Base-by-base conservation (phyloP, 208 protist genomes). In the Trypanosoma scelopori region DNA sequence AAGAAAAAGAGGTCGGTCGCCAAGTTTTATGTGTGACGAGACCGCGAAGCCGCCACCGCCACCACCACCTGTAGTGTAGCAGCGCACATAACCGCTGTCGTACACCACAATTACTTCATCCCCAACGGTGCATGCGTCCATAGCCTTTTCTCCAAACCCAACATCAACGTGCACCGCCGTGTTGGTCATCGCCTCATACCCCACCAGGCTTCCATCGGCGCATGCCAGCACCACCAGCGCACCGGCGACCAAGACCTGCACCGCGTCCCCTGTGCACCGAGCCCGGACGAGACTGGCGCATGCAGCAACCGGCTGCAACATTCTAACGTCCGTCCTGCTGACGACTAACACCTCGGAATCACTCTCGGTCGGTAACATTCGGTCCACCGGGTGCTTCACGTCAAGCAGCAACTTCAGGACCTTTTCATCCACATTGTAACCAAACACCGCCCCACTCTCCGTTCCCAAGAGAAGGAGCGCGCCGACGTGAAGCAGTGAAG, bases 71-170 rank as follows among this genome's bases (percentile, higher is more conserved):
- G 64, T 1, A 27, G 39, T 43, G 48, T 68, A 68, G 37, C 30
- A 63, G 23, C 69, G 52, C 27, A 68, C 47, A 42, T 13, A 68
- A 20, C 69, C 69, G 58, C 55, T 74, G 4, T 67, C 41, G 58
- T 68, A 74, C 43, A 51, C 37, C 15, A 68, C 46, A 57, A 74
- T 39, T 22, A 68, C 37, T 20, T 22, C 7, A n/a, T 23, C 53
- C 15, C 47, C 37, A 16, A 74, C 11, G 16, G 30, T 55, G 39
- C 69, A 74, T 15, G 69, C 69, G 64, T 68, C 55, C 28, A 58
- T 4, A 37, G 61, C 69, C 39, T 49, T 56, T 9, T 74, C 69
- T 20, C n/a, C 32, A 23, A 68, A 52, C n/a, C 51, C 37, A 28
- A 45, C 46, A 25, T 23, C 39, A 18, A 56, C 42, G 5, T 57